Evolutionary conservation across 176 grass and related monocot genomes (phyloP).

Genomic region (Oryza glaberrima): DNA sequence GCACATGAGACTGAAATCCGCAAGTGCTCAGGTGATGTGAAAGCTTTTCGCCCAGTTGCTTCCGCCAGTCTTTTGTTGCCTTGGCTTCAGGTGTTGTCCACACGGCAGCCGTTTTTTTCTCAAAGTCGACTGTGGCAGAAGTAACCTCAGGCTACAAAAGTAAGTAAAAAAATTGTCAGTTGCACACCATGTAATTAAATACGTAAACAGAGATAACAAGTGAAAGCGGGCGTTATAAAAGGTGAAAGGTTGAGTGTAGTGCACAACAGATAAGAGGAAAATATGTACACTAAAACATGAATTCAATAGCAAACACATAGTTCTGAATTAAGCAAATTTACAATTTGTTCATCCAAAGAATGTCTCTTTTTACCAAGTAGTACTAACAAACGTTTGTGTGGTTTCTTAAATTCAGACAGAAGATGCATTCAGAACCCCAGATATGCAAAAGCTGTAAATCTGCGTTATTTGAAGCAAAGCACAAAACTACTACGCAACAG

Average conservation of each 20-base stretch:
- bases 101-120: constrained; percentile 57
- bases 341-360: neutral
- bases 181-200: neutral
- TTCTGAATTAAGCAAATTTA: neutral
- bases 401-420: neutral
- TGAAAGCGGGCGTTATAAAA: neutral
- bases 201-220: neutral
- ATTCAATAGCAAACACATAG: neutral
- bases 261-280: neutral
- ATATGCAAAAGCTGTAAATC: neutral
- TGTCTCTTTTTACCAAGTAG: neutral
- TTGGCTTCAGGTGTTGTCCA: constrained; percentile 62
- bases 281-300: neutral
- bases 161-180: neutral
- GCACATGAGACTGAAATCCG: constrained; percentile 72
- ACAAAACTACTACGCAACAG: neutral
- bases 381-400: neutral
- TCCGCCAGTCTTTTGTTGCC: constrained; percentile 57
- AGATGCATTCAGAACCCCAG: neutral
- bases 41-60: constrained; percentile 67
- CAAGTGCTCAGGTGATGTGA: constrained; percentile 72
- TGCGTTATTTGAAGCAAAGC: neutral
- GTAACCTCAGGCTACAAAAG: constrained; percentile 68
- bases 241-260: neutral
- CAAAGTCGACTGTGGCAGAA: constrained; percentile 62